Percentiles rank a stretch among this genome's conserved stretches.
These are phyloP conservation scores for Floccularia luteovirens DNA, from an alignment of 768 basidiomycete species.

Conservation along the genomic window DNA sequence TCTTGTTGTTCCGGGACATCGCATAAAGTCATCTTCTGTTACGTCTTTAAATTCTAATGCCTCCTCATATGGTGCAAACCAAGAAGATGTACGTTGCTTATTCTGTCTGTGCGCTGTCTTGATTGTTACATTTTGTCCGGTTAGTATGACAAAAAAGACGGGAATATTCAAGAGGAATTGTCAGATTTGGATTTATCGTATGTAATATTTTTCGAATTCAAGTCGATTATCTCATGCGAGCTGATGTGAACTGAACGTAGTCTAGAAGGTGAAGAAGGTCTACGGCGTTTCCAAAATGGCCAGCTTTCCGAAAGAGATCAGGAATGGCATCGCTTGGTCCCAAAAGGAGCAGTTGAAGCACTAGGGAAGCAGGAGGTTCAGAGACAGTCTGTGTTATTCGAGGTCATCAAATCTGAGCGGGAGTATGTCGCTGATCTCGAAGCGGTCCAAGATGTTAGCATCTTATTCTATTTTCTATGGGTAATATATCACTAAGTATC, in stretches of 20 bases:
- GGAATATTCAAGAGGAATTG: background rate
- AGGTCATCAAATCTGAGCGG: slow-evolving; percentile 83
- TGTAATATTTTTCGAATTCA: slow-evolving; percentile 22
- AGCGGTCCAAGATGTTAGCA: slow-evolving; percentile 53
- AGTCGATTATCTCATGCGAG: slow-evolving; percentile 14
- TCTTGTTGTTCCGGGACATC: slow-evolving; percentile 13
- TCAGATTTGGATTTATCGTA: slow-evolving; percentile 4
- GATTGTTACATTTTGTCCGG: background rate
- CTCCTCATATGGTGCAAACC: slow-evolving; percentile 8
- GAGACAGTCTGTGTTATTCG: slow-evolving; percentile 83
- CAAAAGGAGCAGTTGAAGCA: slow-evolving; percentile 58
- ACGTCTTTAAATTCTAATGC: slow-evolving; percentile 23
- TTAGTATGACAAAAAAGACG: background rate
- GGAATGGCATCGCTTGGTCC: slow-evolving; percentile 81
- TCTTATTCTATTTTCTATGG: slow-evolving; percentile 1
- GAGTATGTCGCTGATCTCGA: slow-evolving; percentile 83
- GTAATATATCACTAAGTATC: slow-evolving; percentile 2
- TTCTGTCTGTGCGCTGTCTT: background rate
- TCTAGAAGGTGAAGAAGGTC: slow-evolving; percentile 53
- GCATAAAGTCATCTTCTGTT: slow-evolving; percentile 22
- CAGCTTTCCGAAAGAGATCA: slow-evolving; percentile 59
- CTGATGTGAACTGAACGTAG: slow-evolving; percentile 24
- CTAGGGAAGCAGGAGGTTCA: slow-evolving; percentile 75
- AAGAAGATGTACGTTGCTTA: background rate
- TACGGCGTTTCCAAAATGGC: slow-evolving; percentile 63